Evolutionary conservation across 352 stramenopile genomes (phyloP).

Genomic region (Phytophthora multivora): DNA sequence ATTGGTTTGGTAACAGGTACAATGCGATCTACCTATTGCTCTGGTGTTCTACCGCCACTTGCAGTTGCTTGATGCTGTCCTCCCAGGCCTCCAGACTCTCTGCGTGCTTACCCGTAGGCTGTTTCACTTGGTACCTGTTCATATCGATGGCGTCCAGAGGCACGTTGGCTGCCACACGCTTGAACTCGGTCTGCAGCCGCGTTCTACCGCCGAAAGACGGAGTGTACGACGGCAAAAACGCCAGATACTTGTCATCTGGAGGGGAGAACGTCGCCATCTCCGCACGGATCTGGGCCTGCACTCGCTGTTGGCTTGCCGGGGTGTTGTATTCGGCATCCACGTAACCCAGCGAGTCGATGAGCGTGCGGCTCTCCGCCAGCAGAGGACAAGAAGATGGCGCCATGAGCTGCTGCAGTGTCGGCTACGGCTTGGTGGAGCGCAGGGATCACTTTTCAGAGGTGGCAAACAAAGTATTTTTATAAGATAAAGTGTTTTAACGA

Average conservation of each 20-base stretch:
- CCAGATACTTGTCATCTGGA: conserved; percentile 53
- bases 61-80: conserved; percentile 48
- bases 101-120: conserved; percentile 44
- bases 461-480: no score
- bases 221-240: conserved; percentile 61
- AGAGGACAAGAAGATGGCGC: conserved; percentile 52
- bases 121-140: conserved; percentile 67
- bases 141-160: conserved; percentile 74
- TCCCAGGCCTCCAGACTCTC: conserved; percentile 61
- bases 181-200: conserved; percentile 72
- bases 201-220: conserved; percentile 56
- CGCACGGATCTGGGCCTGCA: conserved; percentile 70
- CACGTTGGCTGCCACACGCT: conserved; percentile 69
- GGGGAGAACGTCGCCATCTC: conserved; percentile 77
- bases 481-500: no score
- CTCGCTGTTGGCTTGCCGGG: conserved; percentile 45
- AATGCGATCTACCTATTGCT: conserved; percentile 46
- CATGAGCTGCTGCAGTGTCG: conserved; percentile 21
- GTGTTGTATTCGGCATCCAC: conserved; percentile 72
- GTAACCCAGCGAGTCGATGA: conserved; percentile 81
- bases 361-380: conserved; percentile 58
- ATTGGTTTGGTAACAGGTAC: conserved; percentile 6
- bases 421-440: not conserved
- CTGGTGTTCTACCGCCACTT: conserved; percentile 65
- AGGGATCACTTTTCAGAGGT: no score